These are phyloP conservation scores for Cutaneotrichosporon dermatis DNA, from an alignment of 1,284 basidiomycete species.

Conservation along the genomic window DNA sequence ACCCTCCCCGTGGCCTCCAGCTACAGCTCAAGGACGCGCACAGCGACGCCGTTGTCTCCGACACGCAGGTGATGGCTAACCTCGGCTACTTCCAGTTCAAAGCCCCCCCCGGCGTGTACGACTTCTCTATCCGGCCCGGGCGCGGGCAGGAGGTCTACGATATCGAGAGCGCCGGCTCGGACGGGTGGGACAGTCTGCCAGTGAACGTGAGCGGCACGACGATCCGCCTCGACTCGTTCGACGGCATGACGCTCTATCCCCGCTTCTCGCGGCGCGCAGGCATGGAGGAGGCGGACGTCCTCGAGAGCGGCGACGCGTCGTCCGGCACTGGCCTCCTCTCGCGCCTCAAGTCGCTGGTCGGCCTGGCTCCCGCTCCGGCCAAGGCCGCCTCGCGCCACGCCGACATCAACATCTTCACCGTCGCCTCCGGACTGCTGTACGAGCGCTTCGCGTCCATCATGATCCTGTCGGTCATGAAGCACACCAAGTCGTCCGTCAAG, in stretches of 20 bases:
- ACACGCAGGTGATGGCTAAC: conserved; percentile 88
- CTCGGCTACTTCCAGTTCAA: conserved; percentile 96
- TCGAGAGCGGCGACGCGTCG: conserved; percentile 44
- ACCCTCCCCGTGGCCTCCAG: conserved; percentile 76
- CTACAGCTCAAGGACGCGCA: conserved; percentile 61
- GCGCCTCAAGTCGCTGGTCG: conserved; percentile 38
- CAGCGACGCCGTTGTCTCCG: conserved; percentile 58
- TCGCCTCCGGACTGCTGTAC: conserved; percentile 91
- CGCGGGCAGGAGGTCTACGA: conserved; percentile 73
- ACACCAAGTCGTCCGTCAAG: conserved; percentile 89
- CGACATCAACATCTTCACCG: conserved; percentile 98
- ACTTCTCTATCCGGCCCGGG: conserved; percentile 74
- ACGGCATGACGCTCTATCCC: conserved; percentile 83
- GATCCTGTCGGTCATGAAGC: conserved; percentile 90
- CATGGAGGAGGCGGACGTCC: conserved; percentile 76
- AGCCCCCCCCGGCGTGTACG: conserved; percentile 80
- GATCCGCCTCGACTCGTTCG: conserved; percentile 76
- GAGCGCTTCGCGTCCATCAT: conserved; percentile 99
- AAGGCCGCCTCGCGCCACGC: conserved; percentile 51
- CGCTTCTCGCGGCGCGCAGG: conserved; percentile 66
- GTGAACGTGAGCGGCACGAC: conserved; percentile 62
- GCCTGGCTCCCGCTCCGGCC: conserved; percentile 15
- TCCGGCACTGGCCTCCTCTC: too few relatives aligned
- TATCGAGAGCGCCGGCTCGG: conserved; percentile 75
- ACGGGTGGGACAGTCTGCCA: conserved; percentile 72